Evolutionary conservation across 1,284 basidiomycete species (phyloP).

Genomic region (Mycena citricolor): DNA sequence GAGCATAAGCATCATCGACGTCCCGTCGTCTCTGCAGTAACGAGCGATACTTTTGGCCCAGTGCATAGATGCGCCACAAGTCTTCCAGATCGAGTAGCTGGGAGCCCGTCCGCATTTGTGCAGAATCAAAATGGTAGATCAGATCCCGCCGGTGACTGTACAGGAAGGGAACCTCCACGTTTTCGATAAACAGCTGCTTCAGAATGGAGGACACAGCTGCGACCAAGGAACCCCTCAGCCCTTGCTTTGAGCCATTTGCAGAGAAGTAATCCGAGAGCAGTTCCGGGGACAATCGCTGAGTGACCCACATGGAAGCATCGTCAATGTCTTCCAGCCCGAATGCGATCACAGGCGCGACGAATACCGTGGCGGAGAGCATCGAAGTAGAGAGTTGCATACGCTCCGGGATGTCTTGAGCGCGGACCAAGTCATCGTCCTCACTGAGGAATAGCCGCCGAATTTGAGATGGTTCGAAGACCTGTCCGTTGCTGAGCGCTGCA

Average conservation of each 20-base stretch:
- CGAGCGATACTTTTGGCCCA: conserved; percentile 87
- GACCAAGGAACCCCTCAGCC: conserved; percentile 72
- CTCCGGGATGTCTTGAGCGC: conserved; percentile 90
- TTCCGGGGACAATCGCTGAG: conserved; percentile 77
- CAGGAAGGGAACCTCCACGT: conserved; percentile 93
- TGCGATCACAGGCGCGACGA: conserved; percentile 65
- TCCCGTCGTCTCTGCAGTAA: conserved; percentile 72
- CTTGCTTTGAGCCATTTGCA: conserved; percentile 53
- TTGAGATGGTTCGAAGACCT: conserved; percentile 99
- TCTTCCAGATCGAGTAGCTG: conserved; percentile 79
- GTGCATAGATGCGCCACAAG: conserved; percentile 83
- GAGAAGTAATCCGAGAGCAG: conserved; percentile 78
- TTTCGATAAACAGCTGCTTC: conserved; percentile 82
- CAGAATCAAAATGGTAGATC: conserved; percentile 74
- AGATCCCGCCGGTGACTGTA: conserved; percentile 94
- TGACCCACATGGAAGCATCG: conserved; percentile 88
- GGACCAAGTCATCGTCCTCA: conserved; percentile 93
- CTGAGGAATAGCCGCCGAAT: conserved; percentile 91
- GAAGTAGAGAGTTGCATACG: conserved; percentile 95
- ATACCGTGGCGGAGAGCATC: conserved; percentile 69
- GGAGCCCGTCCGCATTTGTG: conserved; percentile 51
- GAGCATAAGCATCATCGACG: conserved; percentile 64
- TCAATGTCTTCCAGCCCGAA: conserved; percentile 72
- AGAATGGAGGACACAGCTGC: conserved; percentile 81
- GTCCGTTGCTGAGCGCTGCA: conserved; percentile 20